A percentile compares a stretch with the other conserved stretches of the same genome.
Conservation (phyloP, 371 early-diverging fungal species). For the Apophysomyces trapeziformis region DNA sequence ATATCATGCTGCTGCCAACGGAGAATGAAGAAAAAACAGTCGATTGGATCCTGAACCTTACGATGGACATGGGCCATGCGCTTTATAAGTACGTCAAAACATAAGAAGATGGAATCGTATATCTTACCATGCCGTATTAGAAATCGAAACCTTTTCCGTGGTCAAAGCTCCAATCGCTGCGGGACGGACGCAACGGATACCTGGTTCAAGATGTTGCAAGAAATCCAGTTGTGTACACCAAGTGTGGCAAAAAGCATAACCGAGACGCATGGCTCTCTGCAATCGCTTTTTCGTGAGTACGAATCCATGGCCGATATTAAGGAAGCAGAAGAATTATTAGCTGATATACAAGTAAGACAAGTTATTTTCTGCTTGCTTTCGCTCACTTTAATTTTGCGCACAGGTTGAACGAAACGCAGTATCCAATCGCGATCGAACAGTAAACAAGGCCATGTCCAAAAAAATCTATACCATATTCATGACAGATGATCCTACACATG, state of each 20-base stretch:
- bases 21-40: constrained; percentile 56
- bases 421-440: constrained; percentile 29
- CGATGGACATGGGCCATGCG: constrained; percentile 61
- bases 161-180: constrained; percentile 20
- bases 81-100: constrained; percentile 57
- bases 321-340: constrained; percentile 47
- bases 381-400: not conserved
- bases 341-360: constrained; percentile 52
- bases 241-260: constrained; percentile 61
- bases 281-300: constrained; percentile 60
- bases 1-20: constrained; percentile 51
- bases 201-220: constrained; percentile 69
- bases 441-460: constrained; percentile 58
- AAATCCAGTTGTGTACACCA: constrained; percentile 66
- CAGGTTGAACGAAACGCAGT: constrained; percentile 42
- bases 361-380: not conserved
- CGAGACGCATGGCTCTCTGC: constrained; percentile 57
- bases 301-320: constrained; percentile 18
- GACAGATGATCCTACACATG: constrained; percentile 47
- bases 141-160: constrained; percentile 6
- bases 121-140: not conserved
- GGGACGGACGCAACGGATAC: constrained; percentile 60
- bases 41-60: constrained; percentile 56
- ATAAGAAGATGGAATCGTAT: too few species aligned
- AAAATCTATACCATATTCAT: constrained; percentile 60